Percentiles rank a stretch among this genome's conserved stretches.
These are phyloP conservation scores for Tricholoma flavovirens DNA, from an alignment of 768 basidiomycete species.

Conservation along the genomic window DNA sequence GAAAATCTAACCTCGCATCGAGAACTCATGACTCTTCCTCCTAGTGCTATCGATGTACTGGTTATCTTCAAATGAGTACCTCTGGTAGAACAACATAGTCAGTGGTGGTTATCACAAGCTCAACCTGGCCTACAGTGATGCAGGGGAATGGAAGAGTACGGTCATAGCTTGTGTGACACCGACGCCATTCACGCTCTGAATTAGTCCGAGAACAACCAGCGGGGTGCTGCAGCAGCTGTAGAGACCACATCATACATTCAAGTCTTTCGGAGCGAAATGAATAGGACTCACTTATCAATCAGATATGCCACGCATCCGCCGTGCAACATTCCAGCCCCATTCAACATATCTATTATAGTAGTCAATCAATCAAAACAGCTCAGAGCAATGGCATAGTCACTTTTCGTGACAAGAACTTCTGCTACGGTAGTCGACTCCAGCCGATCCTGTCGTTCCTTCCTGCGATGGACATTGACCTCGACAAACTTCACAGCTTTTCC, in stretches of 20 bases:
- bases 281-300: slow-evolving; percentile 55
- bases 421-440: slow-evolving; percentile 58
- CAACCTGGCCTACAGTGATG: slow-evolving; percentile 42
- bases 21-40: slow-evolving; percentile 65
- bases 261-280: neutral
- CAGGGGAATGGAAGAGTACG: slow-evolving; percentile 65
- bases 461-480: slow-evolving; percentile 47
- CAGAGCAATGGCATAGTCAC: slow-evolving; percentile 29
- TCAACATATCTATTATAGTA: slow-evolving; percentile 53
- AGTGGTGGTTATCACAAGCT: slow-evolving; percentile 1
- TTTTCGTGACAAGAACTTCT: slow-evolving; percentile 57
- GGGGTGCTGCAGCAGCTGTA: slow-evolving; percentile 61
- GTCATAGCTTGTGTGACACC: slow-evolving; percentile 73
- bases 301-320: slow-evolving; percentile 73
- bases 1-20: slow-evolving; percentile 55
- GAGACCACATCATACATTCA: neutral
- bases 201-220: slow-evolving; percentile 58
- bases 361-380: slow-evolving; percentile 5
- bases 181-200: slow-evolving; percentile 59
- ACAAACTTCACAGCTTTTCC: slow-evolving; percentile 57
- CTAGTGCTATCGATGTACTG: slow-evolving; percentile 61
- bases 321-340: slow-evolving; percentile 71
- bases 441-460: slow-evolving; percentile 41
- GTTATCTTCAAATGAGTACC: slow-evolving; percentile 54
- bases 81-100: slow-evolving; percentile 26